These are phyloP conservation scores for Strobilomyces echinocephalus DNA, from an alignment of 768 basidiomycete species.

Conservation along the genomic window DNA sequence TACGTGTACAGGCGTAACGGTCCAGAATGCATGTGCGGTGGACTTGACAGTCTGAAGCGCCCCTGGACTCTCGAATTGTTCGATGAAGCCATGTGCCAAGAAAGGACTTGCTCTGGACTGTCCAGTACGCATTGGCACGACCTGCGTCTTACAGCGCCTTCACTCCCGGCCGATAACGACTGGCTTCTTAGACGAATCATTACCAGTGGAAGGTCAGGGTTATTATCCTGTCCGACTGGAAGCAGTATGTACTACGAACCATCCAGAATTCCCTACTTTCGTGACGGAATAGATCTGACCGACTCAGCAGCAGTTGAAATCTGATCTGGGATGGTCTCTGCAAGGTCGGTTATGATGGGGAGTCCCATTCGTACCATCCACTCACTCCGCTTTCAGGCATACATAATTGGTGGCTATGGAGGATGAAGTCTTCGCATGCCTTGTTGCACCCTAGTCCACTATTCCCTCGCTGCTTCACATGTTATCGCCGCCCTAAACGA, in stretches of 20 bases:
- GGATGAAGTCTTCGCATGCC: conserved; percentile 47
- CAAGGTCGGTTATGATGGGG: conserved; percentile 55
- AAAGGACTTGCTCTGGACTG: no score
- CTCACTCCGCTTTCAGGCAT: conserved; percentile 49
- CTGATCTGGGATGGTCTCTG: conserved; percentile 90
- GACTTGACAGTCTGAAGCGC: conserved; percentile 89
- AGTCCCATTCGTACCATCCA: neutral
- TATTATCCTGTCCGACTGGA: conserved; percentile 71
- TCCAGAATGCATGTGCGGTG: conserved; percentile 45
- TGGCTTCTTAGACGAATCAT: conserved; percentile 71
- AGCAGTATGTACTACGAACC: conserved; percentile 78
- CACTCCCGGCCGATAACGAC: conserved; percentile 3
- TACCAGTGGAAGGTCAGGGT: conserved; percentile 86
- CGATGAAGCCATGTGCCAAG: conserved; percentile 85
- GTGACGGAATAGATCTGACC: neutral
- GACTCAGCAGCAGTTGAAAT: conserved; percentile 74
- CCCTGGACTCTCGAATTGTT: conserved; percentile 82
- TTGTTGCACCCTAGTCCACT: no score
- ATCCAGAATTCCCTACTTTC: conserved; percentile 47
- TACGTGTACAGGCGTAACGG: conserved; percentile 71
- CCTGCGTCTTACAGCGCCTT: neutral
- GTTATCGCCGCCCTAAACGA: no score
- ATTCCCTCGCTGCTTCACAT: no score
- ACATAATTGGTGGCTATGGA: conserved; percentile 82
- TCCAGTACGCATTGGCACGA: no score